Evolutionary conservation across 495 filamentous ascomycete species (phyloP).

Genomic region (Letharia lupina): DNA sequence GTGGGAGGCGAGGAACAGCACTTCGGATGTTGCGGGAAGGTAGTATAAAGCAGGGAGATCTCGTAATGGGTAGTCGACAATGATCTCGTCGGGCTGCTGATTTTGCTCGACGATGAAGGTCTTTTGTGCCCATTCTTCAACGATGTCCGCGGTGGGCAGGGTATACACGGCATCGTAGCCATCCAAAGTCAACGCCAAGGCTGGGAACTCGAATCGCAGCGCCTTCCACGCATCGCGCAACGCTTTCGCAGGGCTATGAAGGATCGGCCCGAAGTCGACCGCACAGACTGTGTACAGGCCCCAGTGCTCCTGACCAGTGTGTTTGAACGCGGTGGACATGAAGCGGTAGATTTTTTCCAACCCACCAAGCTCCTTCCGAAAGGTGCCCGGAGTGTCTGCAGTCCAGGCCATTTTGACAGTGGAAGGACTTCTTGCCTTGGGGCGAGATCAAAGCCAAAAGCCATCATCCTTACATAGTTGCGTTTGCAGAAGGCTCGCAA

Average conservation of each 20-base stretch:
- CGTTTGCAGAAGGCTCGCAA: too few relatives aligned
- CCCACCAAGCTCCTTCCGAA: background rate
- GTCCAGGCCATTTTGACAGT: background rate
- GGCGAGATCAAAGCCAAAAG: too few relatives aligned
- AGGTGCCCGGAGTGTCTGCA: background rate
- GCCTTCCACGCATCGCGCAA: constrained; percentile 3
- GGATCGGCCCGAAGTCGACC: background rate
- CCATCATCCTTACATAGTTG: too few relatives aligned
- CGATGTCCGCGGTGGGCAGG: background rate
- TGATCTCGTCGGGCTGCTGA: background rate
- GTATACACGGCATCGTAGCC: background rate
- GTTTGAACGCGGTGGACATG: background rate
- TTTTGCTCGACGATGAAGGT: background rate
- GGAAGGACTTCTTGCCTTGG: too few relatives aligned
- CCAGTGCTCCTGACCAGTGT: background rate
- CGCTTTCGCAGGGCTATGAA: background rate
- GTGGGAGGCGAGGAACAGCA: background rate
- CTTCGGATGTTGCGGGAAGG: background rate
- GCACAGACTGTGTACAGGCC: background rate
- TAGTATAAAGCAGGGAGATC: background rate
- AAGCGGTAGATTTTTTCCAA: background rate
- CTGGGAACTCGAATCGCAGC: background rate
- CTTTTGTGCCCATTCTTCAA: background rate
- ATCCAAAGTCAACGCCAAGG: background rate
- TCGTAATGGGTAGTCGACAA: background rate